phyloP scores from a whole-genome alignment of 2,329 filamentous ascomycete genomes.

The Geosmithia putterillii region DNA sequence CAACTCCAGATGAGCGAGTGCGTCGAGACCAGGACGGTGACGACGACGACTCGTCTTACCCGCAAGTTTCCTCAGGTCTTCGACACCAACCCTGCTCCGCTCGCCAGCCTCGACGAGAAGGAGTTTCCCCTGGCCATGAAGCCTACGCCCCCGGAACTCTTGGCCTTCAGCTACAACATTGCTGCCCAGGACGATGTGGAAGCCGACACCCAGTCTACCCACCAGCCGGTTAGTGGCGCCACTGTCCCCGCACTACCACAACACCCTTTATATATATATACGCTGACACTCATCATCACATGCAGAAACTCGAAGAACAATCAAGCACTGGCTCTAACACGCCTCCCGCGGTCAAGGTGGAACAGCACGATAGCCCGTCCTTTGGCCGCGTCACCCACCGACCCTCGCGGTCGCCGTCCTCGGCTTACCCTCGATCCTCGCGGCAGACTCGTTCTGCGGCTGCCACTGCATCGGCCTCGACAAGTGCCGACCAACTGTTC shows the following conservation, averaged over 20 bases:
- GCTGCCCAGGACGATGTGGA: constrained; percentile 44
- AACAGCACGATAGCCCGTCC: constrained; percentile 13
- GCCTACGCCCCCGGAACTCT: constrained; percentile 68
- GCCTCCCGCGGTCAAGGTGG: constrained; percentile 12
- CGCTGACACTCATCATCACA: neutral
- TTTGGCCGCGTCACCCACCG: constrained; percentile 15
- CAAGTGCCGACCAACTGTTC: neutral
- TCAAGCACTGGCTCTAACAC: constrained; percentile 9
- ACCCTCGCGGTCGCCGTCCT: constrained; percentile 19
- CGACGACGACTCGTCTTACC: constrained; percentile 85
- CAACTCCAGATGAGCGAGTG: constrained; percentile 52
- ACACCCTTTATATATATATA: neutral
- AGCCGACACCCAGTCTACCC: neutral
- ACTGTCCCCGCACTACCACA: neutral
- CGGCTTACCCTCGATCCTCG: constrained; percentile 16
- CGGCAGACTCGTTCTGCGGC: constrained; percentile 12
- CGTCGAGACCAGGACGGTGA: constrained; percentile 61
- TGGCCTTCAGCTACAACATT: constrained; percentile 61
- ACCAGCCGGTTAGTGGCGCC: neutral
- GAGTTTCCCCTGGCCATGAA: constrained; percentile 79
- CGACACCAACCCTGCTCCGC: constrained; percentile 58
- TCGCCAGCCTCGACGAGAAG: constrained; percentile 68
- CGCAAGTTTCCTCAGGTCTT: constrained; percentile 75
- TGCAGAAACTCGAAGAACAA: neutral
- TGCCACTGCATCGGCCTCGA: neutral